Evolutionary conservation across 2,329 filamentous ascomycete species (phyloP).

Genomic region (Monosporascus sp.): DNA sequence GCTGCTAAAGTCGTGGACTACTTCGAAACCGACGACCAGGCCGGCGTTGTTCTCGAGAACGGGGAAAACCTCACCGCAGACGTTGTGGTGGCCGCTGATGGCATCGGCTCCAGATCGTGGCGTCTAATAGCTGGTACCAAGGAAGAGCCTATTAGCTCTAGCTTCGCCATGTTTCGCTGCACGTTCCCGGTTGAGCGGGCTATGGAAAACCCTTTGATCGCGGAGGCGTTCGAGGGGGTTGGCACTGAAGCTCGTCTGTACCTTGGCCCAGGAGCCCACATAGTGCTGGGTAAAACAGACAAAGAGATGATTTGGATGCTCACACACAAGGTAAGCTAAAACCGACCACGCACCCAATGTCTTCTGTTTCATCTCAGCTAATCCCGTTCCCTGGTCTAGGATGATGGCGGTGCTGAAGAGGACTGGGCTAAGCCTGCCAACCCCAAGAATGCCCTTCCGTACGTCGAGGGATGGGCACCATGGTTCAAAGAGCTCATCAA

Average conservation of each 20-base stretch:
- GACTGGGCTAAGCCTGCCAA: conserved; percentile 1
- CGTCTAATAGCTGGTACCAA: conserved; percentile 2
- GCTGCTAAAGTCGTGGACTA: background rate
- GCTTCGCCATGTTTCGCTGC: conserved; percentile 1
- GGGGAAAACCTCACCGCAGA: conserved; percentile 21
- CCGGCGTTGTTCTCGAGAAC: conserved; percentile 14
- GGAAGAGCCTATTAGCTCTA: conserved; percentile 2
- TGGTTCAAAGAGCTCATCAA: conserved; percentile 12
- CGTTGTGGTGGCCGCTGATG: conserved; percentile 27
- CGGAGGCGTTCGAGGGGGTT: background rate
- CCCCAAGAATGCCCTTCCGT: conserved; percentile 7
- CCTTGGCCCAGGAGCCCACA: background rate
- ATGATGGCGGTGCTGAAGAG: background rate
- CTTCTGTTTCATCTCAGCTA: background rate
- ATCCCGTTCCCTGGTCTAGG: background rate
- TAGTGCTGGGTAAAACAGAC: background rate
- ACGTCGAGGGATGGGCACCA: conserved; percentile 5
- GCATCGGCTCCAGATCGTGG: conserved; percentile 22
- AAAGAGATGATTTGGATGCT: background rate
- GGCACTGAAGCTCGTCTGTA: background rate
- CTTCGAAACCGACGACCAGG: conserved; percentile 3
- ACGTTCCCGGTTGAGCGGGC: background rate
- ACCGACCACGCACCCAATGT: too few relatives aligned
- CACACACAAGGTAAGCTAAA: background rate
- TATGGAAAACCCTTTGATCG: background rate